phyloP scores from a whole-genome alignment of 345 rosid species.

The Boechera retrofracta region DNA sequence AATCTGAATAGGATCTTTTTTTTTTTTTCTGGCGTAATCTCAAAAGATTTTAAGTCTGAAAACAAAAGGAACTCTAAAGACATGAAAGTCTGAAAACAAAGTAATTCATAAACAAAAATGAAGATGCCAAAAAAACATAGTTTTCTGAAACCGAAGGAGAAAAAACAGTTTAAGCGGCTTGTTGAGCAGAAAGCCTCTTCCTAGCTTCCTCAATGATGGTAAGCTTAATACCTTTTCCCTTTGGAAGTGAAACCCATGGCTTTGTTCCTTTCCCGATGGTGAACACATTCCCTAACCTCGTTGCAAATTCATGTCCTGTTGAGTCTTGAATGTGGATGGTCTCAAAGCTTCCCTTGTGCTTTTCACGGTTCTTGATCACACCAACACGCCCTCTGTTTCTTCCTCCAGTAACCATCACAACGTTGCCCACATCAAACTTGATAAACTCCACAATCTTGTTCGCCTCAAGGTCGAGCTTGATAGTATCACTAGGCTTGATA shows the following conservation, averaged over 20 bases:
- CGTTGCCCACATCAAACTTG: conserved; percentile 66
- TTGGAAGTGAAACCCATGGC: conserved; percentile 90
- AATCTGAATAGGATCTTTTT: background rate
- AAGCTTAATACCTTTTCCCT: conserved; percentile 89
- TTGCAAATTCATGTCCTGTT: conserved; percentile 78
- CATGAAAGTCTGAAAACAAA: background rate
- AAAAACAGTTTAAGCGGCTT: conserved; percentile 36
- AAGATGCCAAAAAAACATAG: background rate
- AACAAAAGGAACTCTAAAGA: conserved; percentile 9
- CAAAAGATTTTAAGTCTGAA: background rate
- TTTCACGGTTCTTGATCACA: conserved; percentile 79
- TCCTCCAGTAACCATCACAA: conserved; percentile 75
- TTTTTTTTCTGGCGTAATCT: background rate
- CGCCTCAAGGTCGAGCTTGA: conserved; percentile 58
- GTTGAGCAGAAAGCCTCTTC: conserved; percentile 75
- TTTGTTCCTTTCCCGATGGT: conserved; percentile 79
- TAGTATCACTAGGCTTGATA: conserved; percentile 66
- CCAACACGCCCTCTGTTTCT: conserved; percentile 81
- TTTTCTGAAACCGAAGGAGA: conserved; percentile 13
- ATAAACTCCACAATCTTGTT: conserved; percentile 59
- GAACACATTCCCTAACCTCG: conserved; percentile 79
- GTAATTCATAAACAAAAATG: background rate
- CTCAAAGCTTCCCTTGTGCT: conserved; percentile 84
- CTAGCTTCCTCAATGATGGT: conserved; percentile 85
- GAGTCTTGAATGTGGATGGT: conserved; percentile 85